Evolutionary conservation across 139 green algal species (phyloP).

Genomic region (Tetraselmis striata): DNA sequence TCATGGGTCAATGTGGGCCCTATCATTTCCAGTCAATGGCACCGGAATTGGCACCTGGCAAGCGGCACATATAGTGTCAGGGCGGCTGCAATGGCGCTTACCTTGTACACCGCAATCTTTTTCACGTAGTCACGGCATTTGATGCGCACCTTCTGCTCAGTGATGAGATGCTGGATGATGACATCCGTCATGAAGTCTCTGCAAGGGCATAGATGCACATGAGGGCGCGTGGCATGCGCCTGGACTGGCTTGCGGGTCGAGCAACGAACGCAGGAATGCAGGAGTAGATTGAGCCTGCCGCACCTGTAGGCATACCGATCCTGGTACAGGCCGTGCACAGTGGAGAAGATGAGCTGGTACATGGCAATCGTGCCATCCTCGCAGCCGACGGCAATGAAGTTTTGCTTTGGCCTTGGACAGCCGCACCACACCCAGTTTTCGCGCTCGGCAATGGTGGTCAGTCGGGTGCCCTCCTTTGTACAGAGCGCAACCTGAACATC

Average conservation of each 20-base stretch:
- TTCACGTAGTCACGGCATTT: slow-evolving; percentile 72
- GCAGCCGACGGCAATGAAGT: slow-evolving; percentile 64
- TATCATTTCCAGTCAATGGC: too few relatives aligned
- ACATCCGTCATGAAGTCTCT: slow-evolving; percentile 79
- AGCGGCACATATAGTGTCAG: too few relatives aligned
- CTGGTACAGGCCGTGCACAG: slow-evolving; percentile 68
- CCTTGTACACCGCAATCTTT: slow-evolving; percentile 74
- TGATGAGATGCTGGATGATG: slow-evolving; percentile 77
- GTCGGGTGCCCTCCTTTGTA: slow-evolving; percentile 55
- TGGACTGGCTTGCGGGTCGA: too few relatives aligned
- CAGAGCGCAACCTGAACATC: slow-evolving; percentile 50
- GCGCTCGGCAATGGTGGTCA: slow-evolving; percentile 48
- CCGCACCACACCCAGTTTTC: slow-evolving; percentile 64
- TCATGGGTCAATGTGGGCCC: too few relatives aligned
- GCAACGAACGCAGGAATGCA: too few relatives aligned
- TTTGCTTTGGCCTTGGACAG: slow-evolving; percentile 43
- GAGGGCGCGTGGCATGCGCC: too few relatives aligned
- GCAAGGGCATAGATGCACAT: too few relatives aligned
- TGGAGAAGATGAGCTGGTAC: slow-evolving; percentile 65
- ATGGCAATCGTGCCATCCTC: slow-evolving; percentile 63
- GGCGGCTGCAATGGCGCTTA: background rate
- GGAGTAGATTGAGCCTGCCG: too few relatives aligned
- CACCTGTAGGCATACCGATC: slow-evolving; percentile 51
- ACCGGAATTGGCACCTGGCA: too few relatives aligned
- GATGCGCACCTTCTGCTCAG: slow-evolving; percentile 71